Base-by-base conservation (phyloP, 352 stramenopile species). In the Plasmopara muralis region DNA sequence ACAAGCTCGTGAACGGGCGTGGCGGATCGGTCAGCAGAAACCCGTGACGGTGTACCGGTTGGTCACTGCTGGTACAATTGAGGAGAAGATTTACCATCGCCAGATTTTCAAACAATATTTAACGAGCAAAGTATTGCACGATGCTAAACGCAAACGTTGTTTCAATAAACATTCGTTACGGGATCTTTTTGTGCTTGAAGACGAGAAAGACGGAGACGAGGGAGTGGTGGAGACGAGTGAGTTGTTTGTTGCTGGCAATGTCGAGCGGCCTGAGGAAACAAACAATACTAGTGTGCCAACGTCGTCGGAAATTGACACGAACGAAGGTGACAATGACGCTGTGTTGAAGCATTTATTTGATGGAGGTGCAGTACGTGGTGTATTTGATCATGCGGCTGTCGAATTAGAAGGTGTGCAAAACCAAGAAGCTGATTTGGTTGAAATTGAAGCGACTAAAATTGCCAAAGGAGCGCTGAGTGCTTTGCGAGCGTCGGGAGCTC, bases 21-120 rank as follows among this genome's bases (percentile, higher is more conserved):
- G 93, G 92, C 75, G 97, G 9, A 92, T 99, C 37, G 85, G 85
- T 0, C 85, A 95, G 55, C 85, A 74, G 14, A 91, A 90, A 55
- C 74, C 73, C 31, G 85, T 95, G n/a, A 93, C 83, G 6, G 85
- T 95, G 14, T 95, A 93, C 43, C 61, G 85, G 1, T 66, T 99
- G 0, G 97, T 99, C 50, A 98, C 89, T 34, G 90, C 84, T 33
- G 96, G 96, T 5, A 99, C 97, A 18, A 98, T 99, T 52, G 97
- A 99, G 72, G 97, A 99, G 62, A 99, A 99, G 58, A 99, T 99
- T 43, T 99, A 99, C 71, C 96, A 99, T 55, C 72, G 96, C 0
- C 94, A 98, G 68, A 98, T 99, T 43, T 99, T 99, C 79, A 99
- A 99, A 68, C 96, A 97, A 64, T 97, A 98, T 31, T 58, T 99